Conservation (phyloP, 768 basidiomycete species). For the Rhizopogon roseolus region DNA sequence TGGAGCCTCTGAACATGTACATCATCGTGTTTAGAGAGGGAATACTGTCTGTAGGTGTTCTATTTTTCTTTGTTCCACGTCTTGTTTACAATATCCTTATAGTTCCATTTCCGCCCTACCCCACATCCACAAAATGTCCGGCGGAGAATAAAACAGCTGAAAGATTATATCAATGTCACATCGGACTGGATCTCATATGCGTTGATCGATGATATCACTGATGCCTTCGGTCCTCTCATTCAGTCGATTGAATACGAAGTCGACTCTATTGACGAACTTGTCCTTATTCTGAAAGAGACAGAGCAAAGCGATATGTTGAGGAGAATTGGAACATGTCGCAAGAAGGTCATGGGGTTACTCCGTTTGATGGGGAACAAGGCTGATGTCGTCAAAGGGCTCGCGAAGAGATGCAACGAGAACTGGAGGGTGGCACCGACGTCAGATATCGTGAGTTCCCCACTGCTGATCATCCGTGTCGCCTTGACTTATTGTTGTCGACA, state of each 20-base stretch:
- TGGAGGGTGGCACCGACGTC: constrained; percentile 98
- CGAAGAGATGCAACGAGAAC: constrained; percentile 97
- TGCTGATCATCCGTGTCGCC: neutral
- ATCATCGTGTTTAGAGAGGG: constrained; percentile 98
- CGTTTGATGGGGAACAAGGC: constrained; percentile 99
- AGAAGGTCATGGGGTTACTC: constrained; percentile 98
- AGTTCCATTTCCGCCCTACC: constrained; percentile 98
- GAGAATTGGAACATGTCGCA: constrained; percentile 94
- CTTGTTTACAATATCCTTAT: neutral
- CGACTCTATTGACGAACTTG: constrained; percentile 97
- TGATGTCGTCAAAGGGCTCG: constrained; percentile 97
- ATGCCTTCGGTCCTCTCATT: constrained; percentile 97
- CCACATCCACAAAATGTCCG: constrained; percentile 98
- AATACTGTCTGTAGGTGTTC: constrained; percentile 73
- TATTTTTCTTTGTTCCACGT: neutral
- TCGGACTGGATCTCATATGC: constrained; percentile 99
- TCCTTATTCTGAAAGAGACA: constrained; percentile 77
- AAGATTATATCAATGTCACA: constrained; percentile 97
- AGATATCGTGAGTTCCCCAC: constrained; percentile 67
- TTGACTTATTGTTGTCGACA: constrained; percentile 1
- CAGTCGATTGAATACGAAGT: constrained; percentile 99
- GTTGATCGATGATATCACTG: constrained; percentile 98
- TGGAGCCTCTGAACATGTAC: constrained; percentile 99
- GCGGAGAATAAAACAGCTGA: constrained; percentile 96
- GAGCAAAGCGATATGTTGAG: constrained; percentile 94